Base-by-base conservation (phyloP, 2,329 filamentous ascomycete species). In the Apiospora rasikravindrae region DNA sequence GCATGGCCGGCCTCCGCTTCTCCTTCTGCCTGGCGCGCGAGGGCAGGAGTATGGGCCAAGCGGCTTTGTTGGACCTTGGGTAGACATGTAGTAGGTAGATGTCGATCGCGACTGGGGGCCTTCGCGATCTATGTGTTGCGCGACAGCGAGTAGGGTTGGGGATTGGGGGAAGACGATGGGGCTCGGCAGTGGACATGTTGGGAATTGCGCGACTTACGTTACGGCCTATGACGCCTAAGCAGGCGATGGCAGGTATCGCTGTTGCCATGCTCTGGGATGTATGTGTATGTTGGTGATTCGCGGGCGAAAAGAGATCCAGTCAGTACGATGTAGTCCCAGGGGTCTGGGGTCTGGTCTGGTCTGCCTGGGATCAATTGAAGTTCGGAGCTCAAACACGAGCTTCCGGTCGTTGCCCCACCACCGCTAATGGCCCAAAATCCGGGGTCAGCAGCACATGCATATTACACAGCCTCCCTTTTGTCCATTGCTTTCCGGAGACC, bases 161-260 rank as follows among this genome's bases (percentile, higher is more conserved):
- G 7, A 29, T 22, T 42, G 40, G 37, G 26, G 16, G 16, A 16
- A 14, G 26, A 49, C 19, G 66, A 61, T 71, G 44, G 33, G 33
- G 70, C 33, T 45, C 57, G 33, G n/a, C 5, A 40, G 42, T 22
- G 37, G 14, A 4, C 53, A 26, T 29, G 2, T n/a, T 5, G 45
- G 8, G 45, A 47, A 22, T 40, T 45, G 49, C 33, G 57, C 16
- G 45, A 81, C 88, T 77, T 87, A 97, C 95, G 83, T 97, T 93
- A 84, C 96, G 95, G 77, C 96, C 96, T 78, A 99, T 97, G 70
- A 98, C 88, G 82, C 95, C 95, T 78, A 99, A 91, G 81, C 95
- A 98, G 82, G 94, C 95, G 83, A 98, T 96, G 47, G 93, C 94
- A 42, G 96, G 92, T 78, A 90, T 89, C 71, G 89, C 84, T 76